These are phyloP conservation scores for Pinus tabuliformis DNA, from an alignment of 75 land plant genomes.

Conservation along the genomic window DNA sequence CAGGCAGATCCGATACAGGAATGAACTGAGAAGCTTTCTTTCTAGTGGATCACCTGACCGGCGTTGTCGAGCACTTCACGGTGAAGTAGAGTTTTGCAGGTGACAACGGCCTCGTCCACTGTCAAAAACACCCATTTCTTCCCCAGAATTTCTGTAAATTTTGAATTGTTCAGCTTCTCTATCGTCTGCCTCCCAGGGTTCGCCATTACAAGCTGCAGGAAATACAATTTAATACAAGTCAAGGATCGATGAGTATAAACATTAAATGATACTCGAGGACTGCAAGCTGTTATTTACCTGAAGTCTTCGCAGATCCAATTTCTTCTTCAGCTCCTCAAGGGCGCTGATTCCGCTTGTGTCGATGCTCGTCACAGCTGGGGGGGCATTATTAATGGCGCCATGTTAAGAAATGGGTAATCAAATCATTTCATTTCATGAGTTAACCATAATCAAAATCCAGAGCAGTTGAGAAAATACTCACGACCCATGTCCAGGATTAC, in stretches of 20 bases:
- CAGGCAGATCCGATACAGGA: too few relatives aligned
- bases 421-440: not conserved
- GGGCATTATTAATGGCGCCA: too few relatives aligned
- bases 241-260: too few relatives aligned
- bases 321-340: slow-evolving; percentile 55
- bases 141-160: slow-evolving; percentile 14
- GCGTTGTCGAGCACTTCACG: too few relatives aligned
- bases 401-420: not conserved
- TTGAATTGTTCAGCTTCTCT: slow-evolving; percentile 20
- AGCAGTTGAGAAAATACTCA: too few relatives aligned
- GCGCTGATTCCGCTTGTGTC: slow-evolving; percentile 73
- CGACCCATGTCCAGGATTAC: too few relatives aligned
- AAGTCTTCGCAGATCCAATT: slow-evolving; percentile 42
- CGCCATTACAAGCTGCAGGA: slow-evolving; percentile 21
- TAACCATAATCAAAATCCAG: too few relatives aligned
- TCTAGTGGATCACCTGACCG: too few relatives aligned
- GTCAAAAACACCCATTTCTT: slow-evolving; percentile 22
- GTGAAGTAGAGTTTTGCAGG: slow-evolving; percentile 1
- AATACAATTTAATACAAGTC: too few relatives aligned
- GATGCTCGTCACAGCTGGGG: slow-evolving; percentile 72
- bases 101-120: slow-evolving; percentile 18
- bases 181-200: slow-evolving; percentile 16
- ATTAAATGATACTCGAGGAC: too few relatives aligned
- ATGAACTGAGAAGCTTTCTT: too few relatives aligned
- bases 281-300: slow-evolving; percentile 8